Conservation (phyloP, 2,329 filamentous ascomycete genomes). For the Uncinocarpus reesii region DNA sequence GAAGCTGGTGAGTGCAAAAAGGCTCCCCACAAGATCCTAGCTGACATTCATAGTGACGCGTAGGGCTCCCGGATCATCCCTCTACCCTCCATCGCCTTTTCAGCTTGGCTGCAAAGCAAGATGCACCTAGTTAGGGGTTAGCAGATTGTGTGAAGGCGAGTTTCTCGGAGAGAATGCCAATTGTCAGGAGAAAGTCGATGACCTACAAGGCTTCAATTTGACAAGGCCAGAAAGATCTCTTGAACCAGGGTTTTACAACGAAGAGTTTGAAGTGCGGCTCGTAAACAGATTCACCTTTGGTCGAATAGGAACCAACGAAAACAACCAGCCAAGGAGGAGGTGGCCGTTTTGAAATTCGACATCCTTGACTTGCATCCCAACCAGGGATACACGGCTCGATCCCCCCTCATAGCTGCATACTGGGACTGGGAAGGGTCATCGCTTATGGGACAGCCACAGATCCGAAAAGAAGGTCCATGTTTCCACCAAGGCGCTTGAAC, state of each 20-base stretch:
- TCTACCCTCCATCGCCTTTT: conserved; percentile 5
- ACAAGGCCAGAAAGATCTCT: not conserved
- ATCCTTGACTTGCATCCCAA: conserved; percentile 6
- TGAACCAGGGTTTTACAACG: not conserved
- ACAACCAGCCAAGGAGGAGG: not conserved
- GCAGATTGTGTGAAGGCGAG: not conserved
- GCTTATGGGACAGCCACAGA: not conserved
- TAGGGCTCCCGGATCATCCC: conserved; percentile 1
- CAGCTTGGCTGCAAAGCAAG: not conserved
- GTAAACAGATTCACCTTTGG: not conserved
- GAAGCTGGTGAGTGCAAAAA: not conserved
- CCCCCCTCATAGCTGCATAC: not conserved
- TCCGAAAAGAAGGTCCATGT: not conserved
- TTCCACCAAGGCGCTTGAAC: not conserved
- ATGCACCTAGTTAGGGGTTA: not conserved
- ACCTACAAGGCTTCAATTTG: not conserved
- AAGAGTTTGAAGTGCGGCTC: not conserved
- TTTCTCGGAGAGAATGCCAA: not conserved
- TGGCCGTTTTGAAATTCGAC: not conserved
- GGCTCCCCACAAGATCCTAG: not conserved
- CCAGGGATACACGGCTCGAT: conserved; percentile 1
- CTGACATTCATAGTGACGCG: conserved; percentile 1
- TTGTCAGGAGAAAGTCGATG: not conserved
- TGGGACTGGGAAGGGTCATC: not conserved
- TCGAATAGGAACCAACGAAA: not conserved